Evolutionary conservation across 129 eudicot species (phyloP), one percentile per base, ranked within the genome.

Genomic region (Sambucus nigra): DNA sequence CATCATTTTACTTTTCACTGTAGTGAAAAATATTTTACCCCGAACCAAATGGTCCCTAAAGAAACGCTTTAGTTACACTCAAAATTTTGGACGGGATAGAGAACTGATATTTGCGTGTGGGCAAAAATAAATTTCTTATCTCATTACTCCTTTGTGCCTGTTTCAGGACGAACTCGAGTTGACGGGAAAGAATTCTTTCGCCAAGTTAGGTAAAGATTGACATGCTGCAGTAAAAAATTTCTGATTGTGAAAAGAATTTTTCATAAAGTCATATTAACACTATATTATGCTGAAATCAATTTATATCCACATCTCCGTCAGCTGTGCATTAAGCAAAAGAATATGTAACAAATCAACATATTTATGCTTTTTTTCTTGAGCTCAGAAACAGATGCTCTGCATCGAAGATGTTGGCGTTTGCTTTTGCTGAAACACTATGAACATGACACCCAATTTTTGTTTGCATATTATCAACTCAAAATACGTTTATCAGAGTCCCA

Each of bases 111-210:
- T n/a, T n/a, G n/a, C n/a, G n/a, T n/a, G n/a, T n/a, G n/a, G n/a
- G n/a, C n/a, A n/a, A n/a, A n/a, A n/a, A n/a, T n/a, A n/a, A n/a
- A n/a, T n/a, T n/a, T 7, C 5, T 21, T 12, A 35, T 35, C 14
- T 27, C 15, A 12, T 26, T 25, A 15, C 42, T 63, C 31, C 24
- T 73, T 51, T 57, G 46, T 53, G 66, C 44, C 32, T 73, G 25
- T 64, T 64, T 29, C 72, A 86, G 95, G 85, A 45, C 75, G 87
- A 72, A 50, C 88, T 40, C 89, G 99, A 25, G 99, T 91, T 53
- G 99, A 89, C 61, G 97, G 95, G 51, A 89, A 89, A 79, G 97
- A 89, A 59, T 84, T 84, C 70, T 89, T 89, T 50, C 89, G 99
- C 63, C 99, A 85, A 91, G 99, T 91, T 78, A 91, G 99, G 99